phyloP scores from a whole-genome alignment of 345 rosid genomes.

The Syzygium oleosum region DNA sequence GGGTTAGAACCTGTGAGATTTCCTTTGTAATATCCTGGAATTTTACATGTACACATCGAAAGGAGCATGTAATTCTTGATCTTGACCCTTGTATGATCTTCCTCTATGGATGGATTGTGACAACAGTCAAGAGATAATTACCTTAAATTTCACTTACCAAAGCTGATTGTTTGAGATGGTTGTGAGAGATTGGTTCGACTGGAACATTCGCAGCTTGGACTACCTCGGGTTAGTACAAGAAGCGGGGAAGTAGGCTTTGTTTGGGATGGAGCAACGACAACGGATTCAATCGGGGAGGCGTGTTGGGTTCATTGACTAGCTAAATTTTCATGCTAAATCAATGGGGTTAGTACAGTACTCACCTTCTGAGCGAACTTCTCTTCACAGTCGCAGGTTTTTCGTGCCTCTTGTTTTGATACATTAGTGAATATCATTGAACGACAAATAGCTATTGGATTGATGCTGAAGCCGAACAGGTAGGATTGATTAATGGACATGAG shows the following conservation, averaged over 20 bases:
- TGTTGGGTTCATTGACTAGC: background rate
- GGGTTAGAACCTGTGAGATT: background rate
- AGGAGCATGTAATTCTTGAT: background rate
- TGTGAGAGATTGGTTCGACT: background rate
- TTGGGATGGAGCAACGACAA: background rate
- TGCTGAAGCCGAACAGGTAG: background rate
- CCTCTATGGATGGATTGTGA: background rate
- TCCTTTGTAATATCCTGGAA: constrained; percentile 1
- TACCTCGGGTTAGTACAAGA: background rate
- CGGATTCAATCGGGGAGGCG: background rate
- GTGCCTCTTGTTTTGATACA: background rate
- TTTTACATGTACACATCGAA: background rate
- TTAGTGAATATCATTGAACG: background rate
- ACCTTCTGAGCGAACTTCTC: background rate
- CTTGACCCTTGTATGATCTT: background rate
- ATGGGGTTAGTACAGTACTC: background rate
- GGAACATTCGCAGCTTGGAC: background rate
- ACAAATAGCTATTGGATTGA: background rate
- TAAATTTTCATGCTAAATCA: background rate
- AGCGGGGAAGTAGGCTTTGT: background rate
- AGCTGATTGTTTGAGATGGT: background rate
- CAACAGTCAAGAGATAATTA: background rate
- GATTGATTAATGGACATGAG: background rate
- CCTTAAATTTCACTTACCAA: background rate
- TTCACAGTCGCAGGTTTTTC: background rate